These are phyloP conservation scores for Sclerotinia borealis DNA, from an alignment of 2,329 filamentous ascomycete genomes.

Conservation along the genomic window DNA sequence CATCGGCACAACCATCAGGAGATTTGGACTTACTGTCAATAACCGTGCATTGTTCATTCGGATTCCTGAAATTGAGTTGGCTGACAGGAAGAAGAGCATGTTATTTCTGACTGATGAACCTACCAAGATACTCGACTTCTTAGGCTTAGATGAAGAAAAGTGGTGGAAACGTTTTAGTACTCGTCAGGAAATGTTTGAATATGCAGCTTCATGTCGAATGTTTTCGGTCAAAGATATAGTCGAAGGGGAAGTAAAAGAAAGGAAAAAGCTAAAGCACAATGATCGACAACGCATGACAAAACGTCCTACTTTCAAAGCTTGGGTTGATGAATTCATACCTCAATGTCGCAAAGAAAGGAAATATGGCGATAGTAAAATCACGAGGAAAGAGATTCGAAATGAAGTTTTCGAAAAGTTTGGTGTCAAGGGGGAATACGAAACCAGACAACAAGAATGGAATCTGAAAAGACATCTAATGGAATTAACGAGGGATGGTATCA, in stretches of 20 bases:
- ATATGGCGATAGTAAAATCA: slow-evolving; percentile 28
- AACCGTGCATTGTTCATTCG: slow-evolving; percentile 59
- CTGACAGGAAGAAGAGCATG: slow-evolving; percentile 47
- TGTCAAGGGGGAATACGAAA: slow-evolving; percentile 40
- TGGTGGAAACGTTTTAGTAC: slow-evolving; percentile 52
- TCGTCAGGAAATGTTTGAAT: slow-evolving; percentile 54
- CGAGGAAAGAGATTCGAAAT: slow-evolving; percentile 42
- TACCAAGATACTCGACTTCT: slow-evolving; percentile 50
- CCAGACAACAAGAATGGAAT: slow-evolving; percentile 38
- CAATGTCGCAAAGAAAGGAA: slow-evolving; percentile 38
- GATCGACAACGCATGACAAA: slow-evolving; percentile 51
- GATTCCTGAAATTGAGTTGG: slow-evolving; percentile 59
- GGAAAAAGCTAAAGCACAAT: slow-evolving; percentile 42
- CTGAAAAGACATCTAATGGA: slow-evolving; percentile 36
- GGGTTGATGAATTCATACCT: slow-evolving; percentile 59
- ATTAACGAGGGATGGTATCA: slow-evolving; percentile 44
- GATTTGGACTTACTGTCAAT: slow-evolving; percentile 60
- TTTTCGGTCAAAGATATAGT: slow-evolving; percentile 42
- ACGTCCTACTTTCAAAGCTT: slow-evolving; percentile 52
- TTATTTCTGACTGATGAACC: slow-evolving; percentile 57
- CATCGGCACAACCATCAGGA: slow-evolving; percentile 57
- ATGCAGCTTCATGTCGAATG: slow-evolving; percentile 51
- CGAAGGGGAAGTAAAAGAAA: slow-evolving; percentile 23
- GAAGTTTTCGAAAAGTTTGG: slow-evolving; percentile 50
- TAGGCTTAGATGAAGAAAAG: slow-evolving; percentile 47